Evolutionary conservation across 2,329 filamentous ascomycete genomes (phyloP), one percentile per base, ranked within the genome.

Genomic region (Colletotrichum magnum): DNA sequence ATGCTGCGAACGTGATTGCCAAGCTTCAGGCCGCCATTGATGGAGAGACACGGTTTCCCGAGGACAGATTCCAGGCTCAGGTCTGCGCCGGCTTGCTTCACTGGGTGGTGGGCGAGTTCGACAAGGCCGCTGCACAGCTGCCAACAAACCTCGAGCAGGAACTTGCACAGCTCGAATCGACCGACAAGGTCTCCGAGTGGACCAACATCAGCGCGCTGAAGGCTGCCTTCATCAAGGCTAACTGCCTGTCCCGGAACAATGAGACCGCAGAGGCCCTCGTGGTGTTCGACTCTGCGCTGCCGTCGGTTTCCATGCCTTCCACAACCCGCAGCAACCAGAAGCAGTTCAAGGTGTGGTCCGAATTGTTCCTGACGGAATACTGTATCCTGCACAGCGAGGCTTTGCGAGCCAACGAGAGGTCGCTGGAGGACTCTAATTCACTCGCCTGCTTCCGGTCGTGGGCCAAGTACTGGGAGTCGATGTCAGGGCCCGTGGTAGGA

Each of bases 81-180:
- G 90, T 96, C 59, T 96, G 94, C 79, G 80, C 95, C 52, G 94
- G 91, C 63, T 97, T 94, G 93, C 85, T 97, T 74, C 90, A 97
- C 76, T 97, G 93, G 89, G 88, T 90, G 9, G 80, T 92, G 61
- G 90, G 89, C 41, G 92, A 97, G 73, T 92, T 92, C 72, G 84
- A 83, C 1, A 78, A 89, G 50, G 91, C 92, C 45, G 80, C 88
- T 50, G 82, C 83, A 43, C 87, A 84, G 65, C 83, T 97, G 15
- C 93, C 93, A 4, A 85, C 84, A 67, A 87, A 89, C 72, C 84
- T 93, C 58, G 86, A 87, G 54, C 82, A 85, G 52, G 86, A 88
- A 39, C 82, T 89, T 68, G 78, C 86, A 32, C 82, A 84, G 47
- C 78, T 90, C 64, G 85, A 87, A 54, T 81, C 82, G n/a, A 79